Evolutionary conservation across 2,329 filamentous ascomycete species (phyloP).

Genomic region (Botryotinia calthae): DNA sequence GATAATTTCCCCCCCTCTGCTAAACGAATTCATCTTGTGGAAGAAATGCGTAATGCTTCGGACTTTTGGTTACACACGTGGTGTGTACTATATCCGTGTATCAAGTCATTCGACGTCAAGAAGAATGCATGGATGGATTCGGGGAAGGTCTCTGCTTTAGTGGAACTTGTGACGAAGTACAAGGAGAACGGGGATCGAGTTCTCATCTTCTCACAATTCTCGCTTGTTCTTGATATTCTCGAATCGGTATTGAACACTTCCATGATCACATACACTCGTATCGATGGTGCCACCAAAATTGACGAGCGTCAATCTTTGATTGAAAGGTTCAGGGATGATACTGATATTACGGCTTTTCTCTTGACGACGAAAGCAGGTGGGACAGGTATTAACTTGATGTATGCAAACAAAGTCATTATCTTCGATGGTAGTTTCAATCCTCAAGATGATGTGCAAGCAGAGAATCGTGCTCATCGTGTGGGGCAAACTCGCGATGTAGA

Average conservation of each 20-base stretch:
- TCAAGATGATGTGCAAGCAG: conserved; percentile 96
- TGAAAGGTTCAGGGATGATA: conserved; percentile 76
- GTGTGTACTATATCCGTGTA: conserved; percentile 57
- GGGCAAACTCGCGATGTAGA: conserved; percentile 90
- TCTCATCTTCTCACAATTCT: conserved; percentile 91
- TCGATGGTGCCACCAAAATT: conserved; percentile 82
- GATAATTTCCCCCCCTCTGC: conserved; percentile 50
- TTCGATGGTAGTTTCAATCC: conserved; percentile 98
- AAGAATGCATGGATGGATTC: conserved; percentile 57
- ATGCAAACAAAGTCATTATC: conserved; percentile 95
- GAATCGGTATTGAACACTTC: conserved; percentile 75
- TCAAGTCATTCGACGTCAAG: conserved; percentile 55
- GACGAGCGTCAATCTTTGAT: conserved; percentile 82
- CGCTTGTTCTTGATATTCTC: conserved; percentile 85
- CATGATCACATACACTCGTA: conserved; percentile 73
- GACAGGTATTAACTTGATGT: conserved; percentile 94
- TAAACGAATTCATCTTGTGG: conserved; percentile 51
- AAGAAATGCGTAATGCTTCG: conserved; percentile 57
- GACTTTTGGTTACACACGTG: conserved; percentile 66
- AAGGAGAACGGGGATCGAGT: conserved; percentile 79
- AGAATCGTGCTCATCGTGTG: conserved; percentile 93
- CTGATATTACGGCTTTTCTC: conserved; percentile 82
- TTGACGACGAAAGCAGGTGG: conserved; percentile 91
- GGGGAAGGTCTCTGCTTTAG: conserved; percentile 82
- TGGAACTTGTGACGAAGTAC: conserved; percentile 71